phyloP scores from a whole-genome alignment of 768 basidiomycete genomes.

The Auriscalpium microsporum region DNA sequence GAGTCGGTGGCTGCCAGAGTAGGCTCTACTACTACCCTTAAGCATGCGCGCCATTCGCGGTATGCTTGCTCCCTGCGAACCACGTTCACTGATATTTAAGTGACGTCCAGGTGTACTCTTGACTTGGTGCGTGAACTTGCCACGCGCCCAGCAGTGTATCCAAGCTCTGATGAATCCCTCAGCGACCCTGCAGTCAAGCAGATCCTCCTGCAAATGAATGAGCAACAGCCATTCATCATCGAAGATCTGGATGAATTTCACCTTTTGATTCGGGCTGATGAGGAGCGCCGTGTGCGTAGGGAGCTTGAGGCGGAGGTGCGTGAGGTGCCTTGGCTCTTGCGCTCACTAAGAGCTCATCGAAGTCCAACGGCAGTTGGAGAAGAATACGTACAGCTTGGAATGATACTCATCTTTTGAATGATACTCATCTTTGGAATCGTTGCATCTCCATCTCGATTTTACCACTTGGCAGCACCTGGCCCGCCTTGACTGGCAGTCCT shows the following conservation, averaged over 20 bases:
- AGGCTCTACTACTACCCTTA: not conserved
- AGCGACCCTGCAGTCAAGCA: slow-evolving; percentile 90
- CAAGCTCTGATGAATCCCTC: not conserved
- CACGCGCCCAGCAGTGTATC: not conserved
- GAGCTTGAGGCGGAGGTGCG: slow-evolving; percentile 72
- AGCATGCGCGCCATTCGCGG: slow-evolving; percentile 1
- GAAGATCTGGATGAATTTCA: slow-evolving; percentile 83
- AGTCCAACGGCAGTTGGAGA: slow-evolving; percentile 52
- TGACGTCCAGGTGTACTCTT: slow-evolving; percentile 47
- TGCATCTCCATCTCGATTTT: no score
- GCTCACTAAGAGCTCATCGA: not conserved
- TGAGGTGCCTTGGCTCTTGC: not conserved
- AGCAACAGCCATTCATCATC: slow-evolving; percentile 72
- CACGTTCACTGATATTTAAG: not conserved
- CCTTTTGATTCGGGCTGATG: slow-evolving; percentile 75
- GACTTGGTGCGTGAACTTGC: slow-evolving; percentile 42
- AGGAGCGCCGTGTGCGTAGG: slow-evolving; percentile 62
- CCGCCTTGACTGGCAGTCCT: no score
- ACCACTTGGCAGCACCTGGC: no score
- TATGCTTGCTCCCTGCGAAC: not conserved
- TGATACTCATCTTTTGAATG: not conserved
- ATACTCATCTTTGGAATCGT: not conserved
- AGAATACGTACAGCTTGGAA: slow-evolving; percentile 69
- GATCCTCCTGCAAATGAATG: slow-evolving; percentile 75
- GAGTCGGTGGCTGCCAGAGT: no score